Base-by-base conservation (phyloP, 805 yeast genomes). In the Wickerhamomyces ciferrii region DNA sequence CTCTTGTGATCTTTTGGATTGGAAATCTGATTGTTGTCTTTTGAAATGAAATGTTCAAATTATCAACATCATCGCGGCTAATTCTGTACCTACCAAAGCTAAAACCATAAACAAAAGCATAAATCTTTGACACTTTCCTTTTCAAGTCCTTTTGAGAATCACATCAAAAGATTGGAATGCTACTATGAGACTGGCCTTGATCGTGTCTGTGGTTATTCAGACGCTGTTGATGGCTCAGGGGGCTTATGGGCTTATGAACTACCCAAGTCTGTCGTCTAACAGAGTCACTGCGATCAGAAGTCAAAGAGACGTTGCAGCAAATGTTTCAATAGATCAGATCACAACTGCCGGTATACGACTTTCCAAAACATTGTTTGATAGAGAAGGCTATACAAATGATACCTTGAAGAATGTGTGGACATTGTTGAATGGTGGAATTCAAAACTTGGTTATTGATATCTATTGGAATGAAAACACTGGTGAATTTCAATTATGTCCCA, bases 401-500 rank as follows among this genome's bases (percentile, higher is more conserved):
- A 53, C 75, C 0, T 43, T 75, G 11, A 24, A 42, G 1, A 47
- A 50, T 2, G 52, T 75, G 2, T 44, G 54, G 5, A 45, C 51
- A 0, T 42, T 79, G 18, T 52, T 83, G 39, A 53, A 60, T 34
- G 61, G 62, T 2, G 86, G 86, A 0, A 63, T 73, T 1, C 74
- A 72, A 44, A 60, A 71, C 0, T 58, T 80, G n/a, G 62, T 67
- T 45, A 43, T 82, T 4, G 87, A 84, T 55, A 45, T 83, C 24
- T 82, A 81, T 59, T 76, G 79, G 71, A 78, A 76, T 54, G 77
- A 75, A 43, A 53, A 63, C 38, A 62, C 70, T 3, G 43, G 48
- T 10, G 66, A 62, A 46, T 81, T 85, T 79, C 83, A 80, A 52
- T 59, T 81, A 3, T 81, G 87, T 52, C 84, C 86, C 0, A 70